phyloP scores from a whole-genome alignment of 805 yeast genomes.

The Metschnikowia drakensbergensis region DNA sequence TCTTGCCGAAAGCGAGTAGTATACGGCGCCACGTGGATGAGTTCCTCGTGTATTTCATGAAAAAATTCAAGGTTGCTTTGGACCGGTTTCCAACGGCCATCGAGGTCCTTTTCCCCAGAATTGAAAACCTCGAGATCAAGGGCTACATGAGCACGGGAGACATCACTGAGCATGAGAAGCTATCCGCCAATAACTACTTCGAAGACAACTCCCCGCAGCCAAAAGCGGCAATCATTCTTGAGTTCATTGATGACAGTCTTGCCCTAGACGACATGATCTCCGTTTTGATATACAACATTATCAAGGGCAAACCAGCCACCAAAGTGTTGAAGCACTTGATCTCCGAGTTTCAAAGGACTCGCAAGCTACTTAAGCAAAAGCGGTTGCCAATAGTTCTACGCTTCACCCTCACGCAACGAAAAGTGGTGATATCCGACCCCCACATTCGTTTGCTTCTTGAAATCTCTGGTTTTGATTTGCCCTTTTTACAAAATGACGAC shows the following conservation, averaged over 20 bases:
- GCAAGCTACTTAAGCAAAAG: slow-evolving; percentile 9
- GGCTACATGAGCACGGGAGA: slow-evolving; percentile 64
- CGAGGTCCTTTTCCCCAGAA: slow-evolving; percentile 66
- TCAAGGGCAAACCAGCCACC: slow-evolving; percentile 35
- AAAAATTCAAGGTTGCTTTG: slow-evolving; percentile 48
- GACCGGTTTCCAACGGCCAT: slow-evolving; percentile 50
- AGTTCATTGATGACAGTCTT: slow-evolving; percentile 28
- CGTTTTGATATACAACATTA: slow-evolving; percentile 45
- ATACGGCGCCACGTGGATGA: slow-evolving; percentile 60
- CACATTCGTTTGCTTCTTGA: slow-evolving; percentile 46
- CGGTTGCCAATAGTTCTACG: slow-evolving; percentile 7
- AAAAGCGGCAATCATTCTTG: slow-evolving; percentile 33
- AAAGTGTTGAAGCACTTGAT: slow-evolving; percentile 43
- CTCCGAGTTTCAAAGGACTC: slow-evolving; percentile 32
- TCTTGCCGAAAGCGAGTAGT: slow-evolving; percentile 42
- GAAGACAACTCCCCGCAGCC: slow-evolving; percentile 21
- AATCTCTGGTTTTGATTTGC: slow-evolving; percentile 44
- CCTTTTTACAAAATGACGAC: slow-evolving; percentile 35
- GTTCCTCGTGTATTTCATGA: slow-evolving; percentile 63
- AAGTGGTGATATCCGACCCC: slow-evolving; percentile 45
- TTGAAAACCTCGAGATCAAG: slow-evolving; percentile 42
- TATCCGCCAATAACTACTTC: slow-evolving; percentile 13
- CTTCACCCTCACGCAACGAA: slow-evolving; percentile 15
- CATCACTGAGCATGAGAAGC: slow-evolving; percentile 23
- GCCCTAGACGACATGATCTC: slow-evolving; percentile 46